phyloP scores from a whole-genome alignment of 805 yeast genomes.

The Brettanomyces bruxellensis region DNA sequence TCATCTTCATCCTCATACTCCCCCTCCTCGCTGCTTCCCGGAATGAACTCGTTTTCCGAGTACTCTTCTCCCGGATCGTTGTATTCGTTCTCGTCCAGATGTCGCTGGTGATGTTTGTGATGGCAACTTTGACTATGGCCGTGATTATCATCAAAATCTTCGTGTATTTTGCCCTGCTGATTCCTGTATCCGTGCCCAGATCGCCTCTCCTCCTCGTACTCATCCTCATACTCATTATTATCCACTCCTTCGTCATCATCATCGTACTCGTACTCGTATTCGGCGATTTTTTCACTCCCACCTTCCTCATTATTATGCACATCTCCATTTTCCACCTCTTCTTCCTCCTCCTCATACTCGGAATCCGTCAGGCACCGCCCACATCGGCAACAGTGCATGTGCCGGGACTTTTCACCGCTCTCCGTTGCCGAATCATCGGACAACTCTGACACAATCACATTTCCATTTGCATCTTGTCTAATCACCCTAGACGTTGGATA shows the following conservation, averaged over 20 bases:
- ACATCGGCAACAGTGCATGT: constrained; percentile 5
- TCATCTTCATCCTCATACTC: constrained; percentile 2
- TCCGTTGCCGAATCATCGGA: neutral
- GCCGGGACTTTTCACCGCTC: constrained; percentile 5
- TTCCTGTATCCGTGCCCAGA: neutral
- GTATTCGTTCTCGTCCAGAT: neutral
- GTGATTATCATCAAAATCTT: constrained; percentile 6
- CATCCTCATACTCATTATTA: constrained; percentile 6
- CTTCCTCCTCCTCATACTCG: constrained; percentile 6
- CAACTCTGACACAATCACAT: constrained; percentile 59
- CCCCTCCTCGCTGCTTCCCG: neutral
- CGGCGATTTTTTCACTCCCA: constrained; percentile 5
- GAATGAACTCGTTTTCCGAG: neutral
- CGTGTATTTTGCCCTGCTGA: constrained; percentile 7
- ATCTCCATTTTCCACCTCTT: constrained; percentile 5
- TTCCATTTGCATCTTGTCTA: constrained; percentile 61
- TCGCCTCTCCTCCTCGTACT: neutral
- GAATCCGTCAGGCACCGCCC: constrained; percentile 2
- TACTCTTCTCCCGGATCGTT: neutral
- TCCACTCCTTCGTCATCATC: constrained; percentile 6
- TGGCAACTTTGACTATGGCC: constrained; percentile 9
- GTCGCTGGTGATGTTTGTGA: constrained; percentile 1
- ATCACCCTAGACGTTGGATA: constrained; percentile 68
- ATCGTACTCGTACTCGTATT: constrained; percentile 5
- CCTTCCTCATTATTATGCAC: constrained; percentile 5